Evolutionary conservation across 2,329 filamentous ascomycete species (phyloP).

Genomic region (Hypoxylon sp.): DNA sequence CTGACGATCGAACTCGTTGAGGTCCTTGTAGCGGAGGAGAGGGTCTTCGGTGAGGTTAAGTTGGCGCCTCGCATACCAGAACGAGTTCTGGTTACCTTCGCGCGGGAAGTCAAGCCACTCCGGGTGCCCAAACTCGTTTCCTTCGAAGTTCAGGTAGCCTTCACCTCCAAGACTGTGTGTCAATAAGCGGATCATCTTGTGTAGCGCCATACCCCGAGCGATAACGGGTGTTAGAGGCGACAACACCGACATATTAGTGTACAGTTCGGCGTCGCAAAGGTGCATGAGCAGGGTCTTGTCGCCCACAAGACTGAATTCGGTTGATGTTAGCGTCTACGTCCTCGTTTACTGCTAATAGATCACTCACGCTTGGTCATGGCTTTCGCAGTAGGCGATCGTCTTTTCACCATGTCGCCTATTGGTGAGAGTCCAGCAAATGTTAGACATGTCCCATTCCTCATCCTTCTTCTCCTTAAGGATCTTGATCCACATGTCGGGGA

Average conservation of each 20-base stretch:
- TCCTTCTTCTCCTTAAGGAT: slow-evolving; percentile 94
- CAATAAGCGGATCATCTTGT: slow-evolving; percentile 97
- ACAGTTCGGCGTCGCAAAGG: slow-evolving; percentile 96
- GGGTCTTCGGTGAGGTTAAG: slow-evolving; percentile 91
- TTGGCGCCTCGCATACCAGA: slow-evolving; percentile 93
- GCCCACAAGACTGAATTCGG: slow-evolving; percentile 80
- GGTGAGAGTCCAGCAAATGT: slow-evolving; percentile 87
- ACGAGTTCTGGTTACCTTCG: slow-evolving; percentile 91
- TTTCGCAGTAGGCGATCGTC: slow-evolving; percentile 97
- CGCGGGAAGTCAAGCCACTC: slow-evolving; percentile 99
- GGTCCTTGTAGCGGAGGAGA: slow-evolving; percentile 87
- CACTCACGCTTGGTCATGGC: slow-evolving; percentile 95
- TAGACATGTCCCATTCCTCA: slow-evolving; percentile 90
- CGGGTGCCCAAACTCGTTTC: slow-evolving; percentile 98
- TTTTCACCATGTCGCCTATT: slow-evolving; percentile 97
- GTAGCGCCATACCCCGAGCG: slow-evolving; percentile 89
- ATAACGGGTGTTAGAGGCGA: slow-evolving; percentile 89
- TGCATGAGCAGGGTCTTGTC: slow-evolving; percentile 99
- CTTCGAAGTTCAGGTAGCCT: slow-evolving; percentile 98
- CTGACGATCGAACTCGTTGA: slow-evolving; percentile 92
- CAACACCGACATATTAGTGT: slow-evolving; percentile 95
- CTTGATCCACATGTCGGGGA: slow-evolving; percentile 99
- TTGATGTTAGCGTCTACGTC: slow-evolving; percentile 43
- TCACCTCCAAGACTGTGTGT: slow-evolving; percentile 94
- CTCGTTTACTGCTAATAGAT: not conserved